phyloP scores from a whole-genome alignment of 1,139 yeast genomes.

The Diutina ranongensis region DNA sequence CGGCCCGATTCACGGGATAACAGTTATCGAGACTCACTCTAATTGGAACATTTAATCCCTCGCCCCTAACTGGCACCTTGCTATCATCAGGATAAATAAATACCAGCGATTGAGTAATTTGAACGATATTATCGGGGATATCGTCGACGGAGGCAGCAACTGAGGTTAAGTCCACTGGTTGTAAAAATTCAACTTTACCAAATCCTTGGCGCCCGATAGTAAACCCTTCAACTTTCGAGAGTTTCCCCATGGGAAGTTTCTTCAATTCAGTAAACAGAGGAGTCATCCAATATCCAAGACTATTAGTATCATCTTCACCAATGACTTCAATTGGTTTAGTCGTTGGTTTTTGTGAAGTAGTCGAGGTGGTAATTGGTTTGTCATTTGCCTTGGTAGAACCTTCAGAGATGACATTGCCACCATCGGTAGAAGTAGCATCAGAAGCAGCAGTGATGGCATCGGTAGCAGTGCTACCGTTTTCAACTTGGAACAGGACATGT shows the following conservation, averaged over 20 bases:
- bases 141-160: conserved; percentile 37
- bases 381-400: neutral
- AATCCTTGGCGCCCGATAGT: conserved; percentile 70
- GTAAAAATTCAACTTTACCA: conserved; percentile 66
- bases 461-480: neutral
- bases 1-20: conserved; percentile 65
- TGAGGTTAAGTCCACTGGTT: conserved; percentile 74
- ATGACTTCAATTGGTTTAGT: conserved; percentile 5
- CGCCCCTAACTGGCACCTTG: conserved; percentile 53
- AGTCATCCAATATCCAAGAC: conserved; percentile 76
- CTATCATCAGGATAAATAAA: conserved; percentile 63
- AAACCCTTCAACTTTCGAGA: conserved; percentile 54
- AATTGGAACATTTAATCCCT: conserved; percentile 74
- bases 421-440: neutral
- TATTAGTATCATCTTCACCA: conserved; percentile 27
- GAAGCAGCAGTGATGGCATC: neutral
- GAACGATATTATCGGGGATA: conserved; percentile 54
- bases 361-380: neutral
- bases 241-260: conserved; percentile 46
- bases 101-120: conserved; percentile 51
- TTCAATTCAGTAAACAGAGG: conserved; percentile 62
- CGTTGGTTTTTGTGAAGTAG: conserved; percentile 4
- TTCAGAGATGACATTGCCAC: neutral
- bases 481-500: conserved; percentile 26
- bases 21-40: conserved; percentile 65